Percentiles rank a stretch among this genome's conserved stretches.
phyloP scores from a whole-genome alignment of 495 filamentous ascomycete genomes.

The Penicillium steckii region DNA sequence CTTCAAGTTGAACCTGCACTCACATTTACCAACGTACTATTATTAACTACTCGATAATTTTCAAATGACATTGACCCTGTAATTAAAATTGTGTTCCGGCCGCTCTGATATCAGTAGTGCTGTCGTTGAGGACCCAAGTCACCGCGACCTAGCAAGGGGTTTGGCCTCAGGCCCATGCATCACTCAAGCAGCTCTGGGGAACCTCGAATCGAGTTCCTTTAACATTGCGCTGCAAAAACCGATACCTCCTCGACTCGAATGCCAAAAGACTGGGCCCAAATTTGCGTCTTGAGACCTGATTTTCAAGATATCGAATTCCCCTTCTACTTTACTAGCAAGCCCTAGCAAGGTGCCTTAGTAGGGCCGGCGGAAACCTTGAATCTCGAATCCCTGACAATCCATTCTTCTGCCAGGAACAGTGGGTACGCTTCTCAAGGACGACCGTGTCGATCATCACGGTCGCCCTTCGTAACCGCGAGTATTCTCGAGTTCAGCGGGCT shows the following conservation, averaged over 20 bases:
- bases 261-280: background rate
- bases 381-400: slow-evolving; percentile 1
- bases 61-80: no score
- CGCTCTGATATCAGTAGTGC: no score
- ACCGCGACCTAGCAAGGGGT: no score
- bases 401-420: slow-evolving; percentile 7
- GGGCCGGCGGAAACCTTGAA: background rate
- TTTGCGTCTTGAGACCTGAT: background rate
- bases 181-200: no score
- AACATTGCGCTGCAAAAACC: background rate
- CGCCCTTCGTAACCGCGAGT: slow-evolving; percentile 14
- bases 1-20: no score
- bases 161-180: no score
- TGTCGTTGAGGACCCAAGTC: no score
- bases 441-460: slow-evolving; percentile 11
- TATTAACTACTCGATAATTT: no score
- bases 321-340: no score
- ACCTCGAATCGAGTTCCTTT: background rate
- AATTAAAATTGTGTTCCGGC: no score
- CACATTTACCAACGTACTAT: no score
- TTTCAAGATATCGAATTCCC: background rate
- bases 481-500: background rate
- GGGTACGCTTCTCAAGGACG: background rate
- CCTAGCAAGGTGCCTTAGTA: background rate
- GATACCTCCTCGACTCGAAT: background rate